These are phyloP conservation scores for Trametes meyenii DNA, from an alignment of 768 basidiomycete species.

Conservation along the genomic window DNA sequence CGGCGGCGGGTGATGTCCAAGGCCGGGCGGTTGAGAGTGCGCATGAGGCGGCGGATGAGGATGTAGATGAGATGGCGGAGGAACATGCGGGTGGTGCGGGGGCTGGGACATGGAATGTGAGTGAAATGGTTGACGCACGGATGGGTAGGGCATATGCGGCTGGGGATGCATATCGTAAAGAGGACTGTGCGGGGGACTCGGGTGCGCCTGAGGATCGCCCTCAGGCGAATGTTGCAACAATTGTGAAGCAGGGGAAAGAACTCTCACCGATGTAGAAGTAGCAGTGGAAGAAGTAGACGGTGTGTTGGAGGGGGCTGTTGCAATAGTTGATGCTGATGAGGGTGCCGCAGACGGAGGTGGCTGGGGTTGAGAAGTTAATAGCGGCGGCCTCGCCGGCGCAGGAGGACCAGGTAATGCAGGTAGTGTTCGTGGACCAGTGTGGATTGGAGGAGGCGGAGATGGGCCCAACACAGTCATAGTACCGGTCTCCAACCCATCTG, in stretches of 20 bases:
- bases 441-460: conserved; percentile 5
- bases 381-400: conserved; percentile 4
- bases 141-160: background rate
- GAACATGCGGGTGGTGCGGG: background rate
- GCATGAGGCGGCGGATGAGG: conserved; percentile 3
- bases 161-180: background rate
- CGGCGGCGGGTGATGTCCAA: background rate
- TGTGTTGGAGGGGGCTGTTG: conserved; percentile 11
- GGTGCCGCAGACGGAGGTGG: conserved; percentile 18
- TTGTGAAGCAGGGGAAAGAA: background rate
- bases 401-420: conserved; percentile 16
- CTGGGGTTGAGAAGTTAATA: background rate
- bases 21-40: background rate
- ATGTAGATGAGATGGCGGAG: conserved; percentile 1
- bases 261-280: conserved; percentile 15
- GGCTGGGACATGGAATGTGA: conserved; percentile 8
- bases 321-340: conserved; percentile 4
- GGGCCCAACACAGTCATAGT: conserved; percentile 12
- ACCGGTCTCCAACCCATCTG: conserved; percentile 13
- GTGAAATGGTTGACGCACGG: conserved; percentile 3
- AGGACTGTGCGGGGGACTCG: conserved; percentile 5
- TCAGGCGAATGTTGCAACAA: conserved; percentile 8
- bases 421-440: conserved; percentile 3
- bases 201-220: conserved; percentile 5
- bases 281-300: conserved; percentile 14